Evolutionary conservation across 306 rosid genomes (phyloP).

Genomic region (Quercus glauca): DNA sequence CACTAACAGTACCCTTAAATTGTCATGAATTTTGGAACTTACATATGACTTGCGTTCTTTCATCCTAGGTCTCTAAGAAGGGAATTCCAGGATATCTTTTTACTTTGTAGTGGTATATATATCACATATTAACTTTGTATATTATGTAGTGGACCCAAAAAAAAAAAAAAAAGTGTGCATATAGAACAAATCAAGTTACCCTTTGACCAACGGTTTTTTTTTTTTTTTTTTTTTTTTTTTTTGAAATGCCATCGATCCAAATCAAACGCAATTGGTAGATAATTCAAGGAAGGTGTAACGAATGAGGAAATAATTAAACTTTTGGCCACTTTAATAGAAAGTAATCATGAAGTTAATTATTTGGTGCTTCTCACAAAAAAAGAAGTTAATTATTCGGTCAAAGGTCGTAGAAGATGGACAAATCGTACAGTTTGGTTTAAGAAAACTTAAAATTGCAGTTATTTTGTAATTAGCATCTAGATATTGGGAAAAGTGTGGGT

Average conservation of each 20-base stretch:
- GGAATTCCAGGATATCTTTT: no score
- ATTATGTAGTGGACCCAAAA: no score
- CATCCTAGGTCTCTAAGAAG: no score
- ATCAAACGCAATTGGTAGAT: neutral
- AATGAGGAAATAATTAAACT: constrained; percentile 4
- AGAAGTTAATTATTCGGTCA: constrained; percentile 33
- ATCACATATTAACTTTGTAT: no score
- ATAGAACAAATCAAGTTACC: neutral
- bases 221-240: neutral
- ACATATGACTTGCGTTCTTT: no score
- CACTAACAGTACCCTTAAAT: no score
- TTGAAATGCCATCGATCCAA: neutral
- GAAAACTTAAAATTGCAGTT: neutral
- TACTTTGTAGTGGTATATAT: no score
- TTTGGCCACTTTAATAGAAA: constrained; percentile 14
- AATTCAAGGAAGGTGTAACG: neutral
- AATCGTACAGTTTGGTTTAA: constrained; percentile 19
- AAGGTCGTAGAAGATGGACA: constrained; percentile 24
- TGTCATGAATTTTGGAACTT: no score
- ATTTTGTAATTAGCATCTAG: neutral
- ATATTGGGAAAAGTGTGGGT: neutral
- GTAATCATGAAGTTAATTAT: neutral
- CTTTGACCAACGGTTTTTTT: neutral
- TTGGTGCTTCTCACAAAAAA: neutral
- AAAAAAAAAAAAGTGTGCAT: no score